Evolutionary conservation across 306 rosid species (phyloP), one percentile per base, ranked within the genome.

Genomic region (Arachis stenosperma): DNA sequence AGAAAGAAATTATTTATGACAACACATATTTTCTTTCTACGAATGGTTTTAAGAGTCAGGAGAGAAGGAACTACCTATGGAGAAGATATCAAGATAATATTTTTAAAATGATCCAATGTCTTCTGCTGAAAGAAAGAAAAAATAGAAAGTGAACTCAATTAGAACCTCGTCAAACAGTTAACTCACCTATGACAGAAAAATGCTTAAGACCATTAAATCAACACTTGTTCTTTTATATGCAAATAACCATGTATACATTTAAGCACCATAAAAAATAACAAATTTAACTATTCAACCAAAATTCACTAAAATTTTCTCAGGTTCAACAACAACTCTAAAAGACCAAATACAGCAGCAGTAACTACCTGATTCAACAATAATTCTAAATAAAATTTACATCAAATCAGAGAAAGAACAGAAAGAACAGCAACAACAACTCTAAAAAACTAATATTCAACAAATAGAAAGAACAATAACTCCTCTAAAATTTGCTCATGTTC

Each of bases 31-130:
- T 33, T 3, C 37, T 33, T 52, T 53, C 51, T 2, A 14, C 1
- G 43, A 41, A 51, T 41, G 41, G 9, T 61, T 44, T 60, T 5
- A 75, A 47, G 57, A 62, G 75, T 58, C 69, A 65, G 0, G 62
- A 41, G 56, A 58, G 54, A 57, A 67, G 75, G 17, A 61, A 53
- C 71, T 83, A 92, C 96, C 93, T 92, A 93, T 11, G 96, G 96
- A 51, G 98, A 92, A 72, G 98, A 89, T 11, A 89, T 55, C 76
- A 92, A 78, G 68, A 92, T 64, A 74, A 88, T 77, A 77, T 92
- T 81, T 86, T 70, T 89, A 85, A 92, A 92, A 78, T 77, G 76
- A 71, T 83, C 86, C 69, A 89, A 75, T 12, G 96, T 89, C 81
- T 88, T 92, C 71, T 81, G 82, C 98, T 89, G 93, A 55, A 80